Conservation (phyloP, 164 flowering plant species). For the Vitis cinerea region DNA sequence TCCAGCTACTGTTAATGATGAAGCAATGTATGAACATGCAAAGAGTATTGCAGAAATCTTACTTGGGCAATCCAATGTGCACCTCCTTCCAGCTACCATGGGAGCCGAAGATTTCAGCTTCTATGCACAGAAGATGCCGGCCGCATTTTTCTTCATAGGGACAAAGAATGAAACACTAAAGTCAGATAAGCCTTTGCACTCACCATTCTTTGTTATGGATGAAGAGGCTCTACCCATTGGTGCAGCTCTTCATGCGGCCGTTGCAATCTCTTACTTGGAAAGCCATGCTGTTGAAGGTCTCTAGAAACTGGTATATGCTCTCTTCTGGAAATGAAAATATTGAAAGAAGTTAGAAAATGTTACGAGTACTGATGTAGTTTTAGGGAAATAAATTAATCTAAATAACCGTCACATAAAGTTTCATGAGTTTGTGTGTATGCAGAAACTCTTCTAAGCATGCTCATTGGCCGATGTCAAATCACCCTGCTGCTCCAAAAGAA, state of each 20-base stretch:
- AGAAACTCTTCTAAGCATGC: too few relatives aligned
- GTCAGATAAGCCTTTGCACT: constrained; percentile 36
- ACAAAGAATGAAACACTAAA: constrained; percentile 37
- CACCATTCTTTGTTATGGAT: constrained; percentile 53
- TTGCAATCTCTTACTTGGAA: constrained; percentile 63
- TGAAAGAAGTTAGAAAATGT: too few relatives aligned
- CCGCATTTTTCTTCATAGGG: constrained; percentile 56
- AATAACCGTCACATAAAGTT: too few relatives aligned
- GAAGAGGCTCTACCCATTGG: constrained; percentile 77
- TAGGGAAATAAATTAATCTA: too few relatives aligned
- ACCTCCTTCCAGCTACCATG: constrained; percentile 37
- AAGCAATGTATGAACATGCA: constrained; percentile 53
- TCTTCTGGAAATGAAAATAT: too few relatives aligned
- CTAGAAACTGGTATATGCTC: too few relatives aligned
- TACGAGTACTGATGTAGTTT: too few relatives aligned
- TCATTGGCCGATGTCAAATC: too few relatives aligned
- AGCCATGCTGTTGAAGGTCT: constrained; percentile 4
- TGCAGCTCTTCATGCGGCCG: constrained; percentile 74
- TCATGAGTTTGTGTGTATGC: too few relatives aligned
- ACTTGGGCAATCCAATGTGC: constrained; percentile 50
- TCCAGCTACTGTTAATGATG: constrained; percentile 60
- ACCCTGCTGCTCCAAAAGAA: too few relatives aligned
- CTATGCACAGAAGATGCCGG: constrained; percentile 47
- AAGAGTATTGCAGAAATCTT: constrained; percentile 46
- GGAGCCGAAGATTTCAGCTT: constrained; percentile 78